These are phyloP conservation scores for Epichloe coenophiala DNA, from an alignment of 2,329 filamentous ascomycete species.

Conservation along the genomic window DNA sequence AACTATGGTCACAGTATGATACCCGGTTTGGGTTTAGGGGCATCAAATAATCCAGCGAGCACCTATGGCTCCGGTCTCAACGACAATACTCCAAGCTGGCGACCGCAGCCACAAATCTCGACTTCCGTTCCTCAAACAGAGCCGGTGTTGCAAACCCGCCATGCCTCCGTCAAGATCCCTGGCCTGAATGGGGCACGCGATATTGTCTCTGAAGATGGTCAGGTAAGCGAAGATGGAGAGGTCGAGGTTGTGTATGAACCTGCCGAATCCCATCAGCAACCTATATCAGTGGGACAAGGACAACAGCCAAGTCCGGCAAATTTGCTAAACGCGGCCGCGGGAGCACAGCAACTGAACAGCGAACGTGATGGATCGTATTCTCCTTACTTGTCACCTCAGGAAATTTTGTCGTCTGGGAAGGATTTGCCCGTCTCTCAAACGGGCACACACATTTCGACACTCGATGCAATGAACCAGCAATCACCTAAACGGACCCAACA, in stretches of 20 bases:
- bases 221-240: constrained; percentile 55
- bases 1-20: constrained; percentile 13
- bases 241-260: constrained; percentile 44
- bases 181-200: constrained; percentile 2
- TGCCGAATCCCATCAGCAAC: constrained; percentile 3
- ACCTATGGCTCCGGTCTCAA: constrained; percentile 10
- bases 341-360: constrained; percentile 8
- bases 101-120: not conserved
- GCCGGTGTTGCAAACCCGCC: not conserved
- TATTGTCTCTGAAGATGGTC: constrained; percentile 51
- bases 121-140: not conserved
- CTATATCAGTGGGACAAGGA: not conserved
- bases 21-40: constrained; percentile 20
- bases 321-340: not conserved
- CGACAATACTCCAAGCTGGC: not conserved
- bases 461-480: not conserved
- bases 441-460: not conserved
- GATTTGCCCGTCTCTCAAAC: not conserved
- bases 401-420: constrained; percentile 16
- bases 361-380: constrained; percentile 41
- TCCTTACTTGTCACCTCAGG: constrained; percentile 35
- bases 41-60: constrained; percentile 7
- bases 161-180: constrained; percentile 1
- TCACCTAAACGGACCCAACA: not conserved
- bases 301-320: not conserved